Percentiles rank a stretch among this genome's conserved stretches.
Conservation (phyloP, 306 rosid species). For the Quillaja saponaria region DNA sequence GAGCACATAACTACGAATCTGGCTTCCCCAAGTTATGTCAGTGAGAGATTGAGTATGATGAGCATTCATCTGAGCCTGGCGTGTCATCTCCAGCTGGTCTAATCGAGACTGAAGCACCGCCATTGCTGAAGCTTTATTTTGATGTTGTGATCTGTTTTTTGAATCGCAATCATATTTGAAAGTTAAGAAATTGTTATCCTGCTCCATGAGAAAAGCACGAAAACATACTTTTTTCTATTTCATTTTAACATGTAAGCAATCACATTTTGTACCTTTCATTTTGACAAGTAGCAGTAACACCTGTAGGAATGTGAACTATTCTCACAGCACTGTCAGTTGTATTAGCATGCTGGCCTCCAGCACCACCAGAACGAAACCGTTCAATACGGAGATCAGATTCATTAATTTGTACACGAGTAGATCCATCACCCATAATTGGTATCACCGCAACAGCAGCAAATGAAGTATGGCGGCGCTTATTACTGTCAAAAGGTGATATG, state of each 20-base stretch:
- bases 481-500: slow-evolving; percentile 92
- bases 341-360: slow-evolving; percentile 96
- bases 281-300: slow-evolving; percentile 91
- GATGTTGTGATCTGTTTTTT: slow-evolving; percentile 81
- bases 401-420: slow-evolving; percentile 72
- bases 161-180: slow-evolving; percentile 22
- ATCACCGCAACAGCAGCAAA: slow-evolving; percentile 97
- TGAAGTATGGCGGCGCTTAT: slow-evolving; percentile 90
- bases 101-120: slow-evolving; percentile 88
- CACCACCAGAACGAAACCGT: slow-evolving; percentile 84
- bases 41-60: slow-evolving; percentile 88
- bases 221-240: background rate
- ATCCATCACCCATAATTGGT: slow-evolving; percentile 75
- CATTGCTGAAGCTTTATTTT: slow-evolving; percentile 91
- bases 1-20: slow-evolving; percentile 91
- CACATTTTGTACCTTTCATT: slow-evolving; percentile 68
- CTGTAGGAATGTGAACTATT: slow-evolving; percentile 87
- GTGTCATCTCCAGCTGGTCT: slow-evolving; percentile 89
- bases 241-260: background rate
- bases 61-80: slow-evolving; percentile 82
- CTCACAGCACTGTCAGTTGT: slow-evolving; percentile 94
- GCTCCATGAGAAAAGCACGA: slow-evolving; percentile 9
- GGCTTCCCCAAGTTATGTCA: slow-evolving; percentile 95
- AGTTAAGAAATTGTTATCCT: slow-evolving; percentile 5
- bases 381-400: slow-evolving; percentile 95